Evolutionary conservation across 2,329 filamentous ascomycete species (phyloP), one percentile per base, ranked within the genome.

Genomic region (Calonectria hongkongensis): DNA sequence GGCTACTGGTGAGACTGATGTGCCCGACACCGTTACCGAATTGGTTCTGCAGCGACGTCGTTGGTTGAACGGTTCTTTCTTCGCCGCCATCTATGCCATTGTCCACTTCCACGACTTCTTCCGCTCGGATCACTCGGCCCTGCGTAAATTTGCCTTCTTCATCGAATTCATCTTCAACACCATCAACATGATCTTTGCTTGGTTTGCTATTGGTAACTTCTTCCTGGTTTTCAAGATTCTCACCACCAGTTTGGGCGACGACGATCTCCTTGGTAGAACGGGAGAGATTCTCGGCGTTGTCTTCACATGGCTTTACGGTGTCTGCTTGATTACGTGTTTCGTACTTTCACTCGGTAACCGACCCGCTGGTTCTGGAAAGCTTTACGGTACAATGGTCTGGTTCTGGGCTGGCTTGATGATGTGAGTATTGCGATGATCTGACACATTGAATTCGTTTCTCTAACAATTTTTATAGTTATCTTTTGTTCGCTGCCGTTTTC

Each of bases 131-230:
- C 97, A 99, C 84, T 96, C 94, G 30, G 89, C 96, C 80, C 81
- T 98, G 50, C 92, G 97, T 78, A 98, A 98, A 84, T 87, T 96
- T 73, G 95, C 94, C 89, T 94, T 99, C 84, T 90, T 98, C 79
- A 85, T 98, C 77, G 97, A 99, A 83, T 98, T 98, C 84, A 87
- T 94, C 77, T 99, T 98, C 87, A 96, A 98, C 85, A 97, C 95
- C 1, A 89, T 96, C 85, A 98, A 95, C 88, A 98, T 98, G 95
- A 90, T 99, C 81, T 99, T 98, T 83, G 96, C 97, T 66, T 99
- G 97, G 97, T 98, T 99, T 82, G 95, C 94, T 79, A 97, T 98
- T 81, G 94, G 97, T 82, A 99, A 99, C 87, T 99, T 99, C 90
- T 99, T 98, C 90, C 87, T 99, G 81, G 96, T 99, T 78, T 99